phyloP scores from a whole-genome alignment of 768 basidiomycete genomes.

The Macrolepiota fuliginosa region DNA sequence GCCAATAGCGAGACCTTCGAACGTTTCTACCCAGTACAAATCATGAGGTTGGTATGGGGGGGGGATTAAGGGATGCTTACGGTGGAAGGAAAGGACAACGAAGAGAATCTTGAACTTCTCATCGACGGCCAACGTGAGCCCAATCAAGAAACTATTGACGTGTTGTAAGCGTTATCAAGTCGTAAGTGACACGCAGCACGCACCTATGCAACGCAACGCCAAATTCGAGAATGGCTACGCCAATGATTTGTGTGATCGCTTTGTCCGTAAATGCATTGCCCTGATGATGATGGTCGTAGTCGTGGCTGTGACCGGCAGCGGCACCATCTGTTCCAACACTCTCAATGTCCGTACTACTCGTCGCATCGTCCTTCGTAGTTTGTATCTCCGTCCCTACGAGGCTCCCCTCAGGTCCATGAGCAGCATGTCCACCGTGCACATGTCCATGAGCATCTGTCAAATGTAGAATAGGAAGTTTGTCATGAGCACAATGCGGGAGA shows the following conservation, averaged over 20 bases:
- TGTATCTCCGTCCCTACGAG: constrained; percentile 12
- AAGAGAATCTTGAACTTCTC: constrained; percentile 81
- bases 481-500: too few relatives aligned
- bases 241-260: constrained; percentile 70
- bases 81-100: constrained; percentile 88
- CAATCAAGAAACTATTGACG: constrained; percentile 69
- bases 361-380: constrained; percentile 14
- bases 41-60: background rate
- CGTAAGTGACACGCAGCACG: background rate
- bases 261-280: constrained; percentile 33
- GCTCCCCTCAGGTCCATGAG: constrained; percentile 65
- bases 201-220: constrained; percentile 87
- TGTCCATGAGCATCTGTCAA: constrained; percentile 67
- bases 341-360: constrained; percentile 26
- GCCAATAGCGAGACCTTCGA: constrained; percentile 93
- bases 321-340: constrained; percentile 18
- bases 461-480: constrained; percentile 4
- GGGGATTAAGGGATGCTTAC: constrained; percentile 44
- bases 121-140: constrained; percentile 91
- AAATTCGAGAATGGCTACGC: constrained; percentile 91
- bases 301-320: background rate
- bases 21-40: constrained; percentile 58
- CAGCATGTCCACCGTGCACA: constrained; percentile 51
- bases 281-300: constrained; percentile 13
- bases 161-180: background rate